Conservation (phyloP, 108 stramenopile genomes). For the Nannochloropsis gaditana region DNA sequence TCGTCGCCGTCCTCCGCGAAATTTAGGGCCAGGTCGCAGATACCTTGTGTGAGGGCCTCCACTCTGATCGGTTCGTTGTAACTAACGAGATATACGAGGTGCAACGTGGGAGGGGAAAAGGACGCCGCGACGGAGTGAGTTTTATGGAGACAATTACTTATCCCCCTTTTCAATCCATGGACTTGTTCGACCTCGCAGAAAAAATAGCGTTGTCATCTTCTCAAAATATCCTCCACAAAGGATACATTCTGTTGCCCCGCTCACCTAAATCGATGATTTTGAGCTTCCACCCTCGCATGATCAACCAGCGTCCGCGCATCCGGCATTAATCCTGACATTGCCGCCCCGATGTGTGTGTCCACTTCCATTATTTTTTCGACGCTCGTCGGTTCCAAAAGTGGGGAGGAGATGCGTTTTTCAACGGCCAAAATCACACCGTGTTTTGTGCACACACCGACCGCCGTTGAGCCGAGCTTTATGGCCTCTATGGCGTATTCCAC, state of each 20-base stretch:
- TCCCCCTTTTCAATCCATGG: too few relatives aligned
- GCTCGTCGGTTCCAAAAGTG: conserved; percentile 80
- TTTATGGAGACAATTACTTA: too few relatives aligned
- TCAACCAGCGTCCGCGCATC: conserved; percentile 96
- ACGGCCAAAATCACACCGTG: conserved; percentile 90
- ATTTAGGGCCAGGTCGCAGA: conserved; percentile 94
- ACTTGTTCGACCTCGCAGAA: too few relatives aligned
- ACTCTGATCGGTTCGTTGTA: conserved; percentile 97
- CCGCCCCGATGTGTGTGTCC: conserved; percentile 91
- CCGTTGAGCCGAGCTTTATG: conserved; percentile 87
- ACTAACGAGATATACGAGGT: conserved; percentile 48
- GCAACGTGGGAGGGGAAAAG: neutral
- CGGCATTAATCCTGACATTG: conserved; percentile 93
- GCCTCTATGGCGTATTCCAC: conserved; percentile 98
- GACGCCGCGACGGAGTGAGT: too few relatives aligned
- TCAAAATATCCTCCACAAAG: too few relatives aligned
- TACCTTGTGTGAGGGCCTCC: conserved; percentile 94
- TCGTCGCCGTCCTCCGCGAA: conserved; percentile 95
- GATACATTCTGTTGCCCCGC: too few relatives aligned
- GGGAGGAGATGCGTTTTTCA: conserved; percentile 89
- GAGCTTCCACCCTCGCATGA: conserved; percentile 92
- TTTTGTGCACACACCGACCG: conserved; percentile 90
- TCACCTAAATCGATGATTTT: conserved; percentile 12
- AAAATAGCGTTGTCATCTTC: too few relatives aligned
- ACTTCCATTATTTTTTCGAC: conserved; percentile 98